Base-by-base conservation (phyloP, 345 rosid species). In the Citrus reticulata region DNA sequence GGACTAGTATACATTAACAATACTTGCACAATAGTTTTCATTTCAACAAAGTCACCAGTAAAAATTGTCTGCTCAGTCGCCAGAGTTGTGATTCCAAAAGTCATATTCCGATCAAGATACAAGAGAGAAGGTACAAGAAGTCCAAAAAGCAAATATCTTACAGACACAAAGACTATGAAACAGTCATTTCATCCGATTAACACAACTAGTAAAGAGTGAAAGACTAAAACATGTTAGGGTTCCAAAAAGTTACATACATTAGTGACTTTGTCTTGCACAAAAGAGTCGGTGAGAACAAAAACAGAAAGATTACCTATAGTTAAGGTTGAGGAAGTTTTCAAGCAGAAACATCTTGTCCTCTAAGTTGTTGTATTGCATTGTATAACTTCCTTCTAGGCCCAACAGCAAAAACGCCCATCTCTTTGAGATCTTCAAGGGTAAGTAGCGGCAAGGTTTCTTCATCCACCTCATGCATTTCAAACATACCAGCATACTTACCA, bases 381-480 rank as follows among this genome's bases (percentile, higher is more conserved):
- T 85, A 90, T 54, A 90, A 61, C 84, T 88, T 90, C 85, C 93
- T 79, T 73, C 88, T 86, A 78, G 89, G 80, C 54, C 93, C 93
- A 39, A 90, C 88, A 51, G 93, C 91, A 35, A 61, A 60, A 13
- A 88, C 69, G 27, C 93, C 93, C 83, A 90, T 90, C 76, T 90
- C 93, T 84, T 85, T 90, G 71, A 90, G 93, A 81, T 90, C 93
- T 79, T 84, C 87, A 49, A 87, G 75, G 13, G 93, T 90, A 80
- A 90, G 90, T 2, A 87, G 77, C 0, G 90, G 91, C 82, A 90
- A 58, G 54, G 86, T 77, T 76, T 88, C 89, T 69, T 84, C 83
- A 49, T 90, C 93, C 63, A 88, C 93, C 80, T 88, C 89, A 64
- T 90, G 93, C 85, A 83, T 78, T 73, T 85, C 85, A 7, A 90